Percentiles rank a stretch among this genome's conserved stretches.
Conservation (phyloP, 306 rosid species). For the Lupinus albus region DNA sequence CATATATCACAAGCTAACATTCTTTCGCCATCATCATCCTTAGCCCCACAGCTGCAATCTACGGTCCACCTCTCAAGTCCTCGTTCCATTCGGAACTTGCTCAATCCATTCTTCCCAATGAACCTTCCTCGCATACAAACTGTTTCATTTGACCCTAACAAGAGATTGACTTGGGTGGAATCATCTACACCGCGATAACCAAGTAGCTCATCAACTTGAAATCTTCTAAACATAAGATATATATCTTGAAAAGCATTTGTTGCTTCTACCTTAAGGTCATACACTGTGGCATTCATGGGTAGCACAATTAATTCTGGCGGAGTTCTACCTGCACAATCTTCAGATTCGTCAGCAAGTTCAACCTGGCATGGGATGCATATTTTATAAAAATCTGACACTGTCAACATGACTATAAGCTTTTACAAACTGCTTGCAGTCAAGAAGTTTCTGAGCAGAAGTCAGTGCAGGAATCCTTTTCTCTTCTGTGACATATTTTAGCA, state of each 20-base stretch:
- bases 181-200: slow-evolving; percentile 73
- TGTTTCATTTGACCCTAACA: slow-evolving; percentile 56
- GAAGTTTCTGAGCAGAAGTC: slow-evolving; percentile 72
- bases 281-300: slow-evolving; percentile 60
- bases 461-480: slow-evolving; percentile 59
- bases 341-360: slow-evolving; percentile 63
- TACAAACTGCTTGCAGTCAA: slow-evolving; percentile 96
- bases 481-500: slow-evolving; percentile 55
- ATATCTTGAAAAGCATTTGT: slow-evolving; percentile 85
- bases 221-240: slow-evolving; percentile 66
- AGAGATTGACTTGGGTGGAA: slow-evolving; percentile 63
- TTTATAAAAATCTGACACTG: slow-evolving; percentile 38
- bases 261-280: slow-evolving; percentile 70
- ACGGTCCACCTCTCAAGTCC: slow-evolving; percentile 97
- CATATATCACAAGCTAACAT: slow-evolving; percentile 92
- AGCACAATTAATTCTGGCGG: slow-evolving; percentile 75
- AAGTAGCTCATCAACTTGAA: slow-evolving; percentile 71
- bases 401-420: slow-evolving; percentile 59
- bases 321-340: slow-evolving; percentile 49
- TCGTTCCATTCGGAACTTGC: slow-evolving; percentile 83
- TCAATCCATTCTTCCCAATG: slow-evolving; percentile 62
- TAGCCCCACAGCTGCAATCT: slow-evolving; percentile 88
- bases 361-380: slow-evolving; percentile 62
- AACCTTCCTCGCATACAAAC: slow-evolving; percentile 72
- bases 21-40: slow-evolving; percentile 96